Percentiles rank a stretch among this genome's conserved stretches.
Conservation (phyloP, 768 basidiomycete species). For the Suillus hirtellus region DNA sequence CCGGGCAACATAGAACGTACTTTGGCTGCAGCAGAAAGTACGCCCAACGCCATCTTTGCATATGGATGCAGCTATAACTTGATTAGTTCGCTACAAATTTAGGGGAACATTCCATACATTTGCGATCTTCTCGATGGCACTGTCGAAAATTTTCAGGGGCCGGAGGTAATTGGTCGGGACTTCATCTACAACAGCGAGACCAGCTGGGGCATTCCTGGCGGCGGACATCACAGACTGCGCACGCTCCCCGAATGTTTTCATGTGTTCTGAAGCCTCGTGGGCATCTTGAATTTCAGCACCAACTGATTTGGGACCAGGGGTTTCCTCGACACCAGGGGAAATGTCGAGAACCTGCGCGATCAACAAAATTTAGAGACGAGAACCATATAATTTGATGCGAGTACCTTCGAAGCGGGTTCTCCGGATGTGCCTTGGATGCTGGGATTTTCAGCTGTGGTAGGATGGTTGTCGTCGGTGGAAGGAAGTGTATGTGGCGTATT, state of each 20-base stretch:
- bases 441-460: too few relatives aligned
- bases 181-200: background rate
- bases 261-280: background rate
- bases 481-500: too few relatives aligned
- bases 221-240: background rate
- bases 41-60: constrained; percentile 9
- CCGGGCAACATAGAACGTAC: background rate
- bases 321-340: background rate
- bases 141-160: constrained; percentile 8
- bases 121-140: background rate
- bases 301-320: background rate
- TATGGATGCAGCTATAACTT: constrained; percentile 10
- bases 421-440: too few relatives aligned
- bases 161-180: constrained; percentile 8
- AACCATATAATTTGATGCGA: background rate
- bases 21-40: constrained; percentile 2
- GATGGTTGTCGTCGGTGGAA: too few relatives aligned
- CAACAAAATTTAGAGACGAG: background rate
- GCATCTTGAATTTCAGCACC: background rate
- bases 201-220: background rate
- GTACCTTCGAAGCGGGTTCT: too few relatives aligned
- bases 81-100: background rate
- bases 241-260: background rate
- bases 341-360: background rate
- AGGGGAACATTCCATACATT: background rate